Percentiles rank a stretch among this genome's conserved stretches.
These are phyloP conservation scores for Mucor mucedo DNA, from an alignment of 371 early-diverging fungal genomes.

Conservation along the genomic window DNA sequence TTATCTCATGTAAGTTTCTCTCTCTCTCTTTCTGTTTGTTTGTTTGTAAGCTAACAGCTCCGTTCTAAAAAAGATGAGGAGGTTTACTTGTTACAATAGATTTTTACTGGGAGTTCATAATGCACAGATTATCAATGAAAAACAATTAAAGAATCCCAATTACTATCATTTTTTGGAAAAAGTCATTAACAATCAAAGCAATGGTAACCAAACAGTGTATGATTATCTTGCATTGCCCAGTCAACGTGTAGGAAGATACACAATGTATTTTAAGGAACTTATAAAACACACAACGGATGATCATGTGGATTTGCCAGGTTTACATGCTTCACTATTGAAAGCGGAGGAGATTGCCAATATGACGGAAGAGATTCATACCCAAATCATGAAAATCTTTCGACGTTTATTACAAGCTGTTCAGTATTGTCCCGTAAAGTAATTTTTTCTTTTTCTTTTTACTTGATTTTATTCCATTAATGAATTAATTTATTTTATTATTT, in stretches of 20 bases:
- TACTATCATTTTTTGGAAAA: conserved; percentile 26
- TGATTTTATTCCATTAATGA: not conserved
- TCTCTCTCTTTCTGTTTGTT: no score
- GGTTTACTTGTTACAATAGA: conserved; percentile 28
- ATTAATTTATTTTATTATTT: no score
- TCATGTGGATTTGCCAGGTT: conserved; percentile 36
- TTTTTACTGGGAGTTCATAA: conserved; percentile 30
- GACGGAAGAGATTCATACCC: conserved; percentile 47
- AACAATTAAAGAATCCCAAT: conserved; percentile 23
- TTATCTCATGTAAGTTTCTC: conserved; percentile 21
- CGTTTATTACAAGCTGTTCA: conserved; percentile 27
- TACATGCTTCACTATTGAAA: conserved; percentile 35
- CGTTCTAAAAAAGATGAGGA: conserved; percentile 9
- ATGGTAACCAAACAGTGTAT: conserved; percentile 28
- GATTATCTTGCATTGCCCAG: conserved; percentile 37
- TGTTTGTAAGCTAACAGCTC: no score
- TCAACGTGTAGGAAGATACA: conserved; percentile 49
- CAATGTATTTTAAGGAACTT: conserved; percentile 51
- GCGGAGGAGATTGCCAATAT: conserved; percentile 44
- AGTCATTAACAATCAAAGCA: conserved; percentile 12
- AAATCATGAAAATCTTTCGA: conserved; percentile 40
- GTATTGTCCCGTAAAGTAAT: conserved; percentile 27
- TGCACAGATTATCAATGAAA: conserved; percentile 24
- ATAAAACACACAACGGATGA: conserved; percentile 37
- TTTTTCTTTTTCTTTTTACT: not conserved